These are phyloP conservation scores for Elongisporangium undulatum DNA, from an alignment of 352 stramenopile species.

Conservation along the genomic window DNA sequence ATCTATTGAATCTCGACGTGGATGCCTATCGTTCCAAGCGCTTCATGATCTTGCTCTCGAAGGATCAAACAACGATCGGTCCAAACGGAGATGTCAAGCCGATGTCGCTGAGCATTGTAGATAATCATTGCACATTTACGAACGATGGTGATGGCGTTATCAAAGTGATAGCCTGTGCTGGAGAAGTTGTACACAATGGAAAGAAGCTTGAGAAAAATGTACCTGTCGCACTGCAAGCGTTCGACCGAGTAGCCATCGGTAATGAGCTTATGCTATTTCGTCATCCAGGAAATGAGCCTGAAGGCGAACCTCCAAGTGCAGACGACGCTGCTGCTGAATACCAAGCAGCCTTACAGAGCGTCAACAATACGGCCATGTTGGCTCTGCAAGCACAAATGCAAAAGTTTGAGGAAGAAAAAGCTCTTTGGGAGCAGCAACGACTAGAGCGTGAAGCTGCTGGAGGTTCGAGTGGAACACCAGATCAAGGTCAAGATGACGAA, in stretches of 20 bases:
- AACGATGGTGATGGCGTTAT: constrained; percentile 27
- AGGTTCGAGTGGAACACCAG: constrained; percentile 1
- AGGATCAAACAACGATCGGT: constrained; percentile 44
- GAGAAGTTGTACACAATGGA: constrained; percentile 88
- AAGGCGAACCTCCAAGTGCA: constrained; percentile 56
- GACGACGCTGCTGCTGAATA: constrained; percentile 88
- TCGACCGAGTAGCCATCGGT: constrained; percentile 79
- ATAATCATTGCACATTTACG: constrained; percentile 83
- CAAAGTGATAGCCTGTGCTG: constrained; percentile 60
- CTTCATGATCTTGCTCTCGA: constrained; percentile 90
- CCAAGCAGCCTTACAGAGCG: constrained; percentile 75
- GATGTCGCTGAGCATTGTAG: constrained; percentile 88
- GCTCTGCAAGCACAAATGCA: constrained; percentile 88
- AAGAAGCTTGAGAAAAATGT: constrained; percentile 48
- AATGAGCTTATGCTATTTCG: constrained; percentile 88
- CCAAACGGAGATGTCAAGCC: constrained; percentile 89
- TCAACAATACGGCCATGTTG: constrained; percentile 65
- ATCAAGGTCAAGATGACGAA: constrained; percentile 23
- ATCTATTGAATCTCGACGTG: constrained; percentile 93
- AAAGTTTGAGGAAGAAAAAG: constrained; percentile 87
- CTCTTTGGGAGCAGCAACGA: constrained; percentile 85
- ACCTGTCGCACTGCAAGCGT: constrained; percentile 40
- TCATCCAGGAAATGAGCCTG: constrained; percentile 41
- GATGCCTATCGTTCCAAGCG: constrained; percentile 90
- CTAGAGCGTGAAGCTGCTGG: constrained; percentile 33